A percentile compares a stretch with the other conserved stretches of the same genome.
These are phyloP conservation scores for Magnusiomyces paraingens DNA, from an alignment of 1,139 yeast genomes.

Conservation along the genomic window DNA sequence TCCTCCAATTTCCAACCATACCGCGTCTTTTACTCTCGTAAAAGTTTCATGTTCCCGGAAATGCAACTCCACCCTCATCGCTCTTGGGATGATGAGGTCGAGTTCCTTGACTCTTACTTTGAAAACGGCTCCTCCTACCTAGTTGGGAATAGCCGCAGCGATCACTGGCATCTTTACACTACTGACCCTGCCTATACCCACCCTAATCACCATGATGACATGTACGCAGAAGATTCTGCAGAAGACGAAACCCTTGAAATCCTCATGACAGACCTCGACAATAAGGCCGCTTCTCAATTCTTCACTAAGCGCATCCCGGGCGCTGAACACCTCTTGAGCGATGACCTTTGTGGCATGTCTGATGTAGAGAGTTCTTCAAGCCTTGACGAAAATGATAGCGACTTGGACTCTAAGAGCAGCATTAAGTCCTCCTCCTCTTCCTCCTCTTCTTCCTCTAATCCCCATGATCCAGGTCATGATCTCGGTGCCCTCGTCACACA, in stretches of 20 bases:
- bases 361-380: constrained; percentile 10
- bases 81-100: constrained; percentile 79
- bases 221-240: constrained; percentile 14
- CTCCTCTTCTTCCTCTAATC: constrained; percentile 10
- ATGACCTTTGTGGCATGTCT: constrained; percentile 25
- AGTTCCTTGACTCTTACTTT: constrained; percentile 59
- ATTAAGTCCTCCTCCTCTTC: constrained; percentile 4
- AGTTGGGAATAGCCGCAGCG: constrained; percentile 73
- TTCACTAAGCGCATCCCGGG: constrained; percentile 51
- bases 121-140: constrained; percentile 60
- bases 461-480: constrained; percentile 68
- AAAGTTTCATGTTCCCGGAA: constrained; percentile 89
- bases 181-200: constrained; percentile 35
- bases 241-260: constrained; percentile 80
- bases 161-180: constrained; percentile 87
- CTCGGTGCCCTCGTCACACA: constrained; percentile 64
- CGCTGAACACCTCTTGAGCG: constrained; percentile 18
- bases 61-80: constrained; percentile 75
- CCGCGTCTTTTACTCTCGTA: constrained; percentile 81
- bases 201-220: constrained; percentile 9
- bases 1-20: constrained; percentile 37
- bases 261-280: constrained; percentile 80
- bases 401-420: constrained; percentile 1
- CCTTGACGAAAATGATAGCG: not conserved
- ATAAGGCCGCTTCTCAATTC: constrained; percentile 53